Conservation (phyloP, 140 eudicot species). For the Cichorium intybus region DNA sequence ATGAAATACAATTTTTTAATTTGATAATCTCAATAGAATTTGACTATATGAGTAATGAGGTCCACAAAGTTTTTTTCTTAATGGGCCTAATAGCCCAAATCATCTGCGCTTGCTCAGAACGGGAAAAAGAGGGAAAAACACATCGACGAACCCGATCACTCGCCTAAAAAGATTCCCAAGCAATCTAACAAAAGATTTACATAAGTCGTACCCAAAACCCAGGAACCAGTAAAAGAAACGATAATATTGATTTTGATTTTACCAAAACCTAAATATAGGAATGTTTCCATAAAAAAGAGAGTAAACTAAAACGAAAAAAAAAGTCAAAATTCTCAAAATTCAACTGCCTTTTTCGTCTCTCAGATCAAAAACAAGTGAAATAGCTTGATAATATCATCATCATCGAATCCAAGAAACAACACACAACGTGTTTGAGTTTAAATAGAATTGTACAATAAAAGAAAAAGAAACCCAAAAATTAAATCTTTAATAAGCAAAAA, state of each 20-base stretch:
- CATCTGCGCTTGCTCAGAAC: background rate
- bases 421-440: conserved; percentile 26
- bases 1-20: no score
- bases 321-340: conserved; percentile 8
- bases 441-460: conserved; percentile 13
- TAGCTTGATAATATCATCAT: conserved; percentile 20
- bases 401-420: conserved; percentile 34
- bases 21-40: no score
- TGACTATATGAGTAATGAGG: no score
- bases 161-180: conserved; percentile 11
- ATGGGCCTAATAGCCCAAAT: conserved; percentile 23
- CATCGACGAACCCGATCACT: conserved; percentile 8
- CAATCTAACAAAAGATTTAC: conserved; percentile 15
- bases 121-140: conserved; percentile 2
- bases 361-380: conserved; percentile 25
- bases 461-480: background rate
- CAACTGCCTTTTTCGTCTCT: conserved; percentile 17
- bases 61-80: no score
- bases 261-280: background rate
- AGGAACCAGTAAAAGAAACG: conserved; percentile 27
- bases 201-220: conserved; percentile 23
- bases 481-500: conserved; percentile 18
- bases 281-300: background rate
- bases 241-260: conserved; percentile 11
- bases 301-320: conserved; percentile 5